Percentiles rank a stretch among this genome's conserved stretches.
Evolutionary conservation across 352 stramenopile species (phyloP).

Genomic region (Globisporangium mamillatum): DNA sequence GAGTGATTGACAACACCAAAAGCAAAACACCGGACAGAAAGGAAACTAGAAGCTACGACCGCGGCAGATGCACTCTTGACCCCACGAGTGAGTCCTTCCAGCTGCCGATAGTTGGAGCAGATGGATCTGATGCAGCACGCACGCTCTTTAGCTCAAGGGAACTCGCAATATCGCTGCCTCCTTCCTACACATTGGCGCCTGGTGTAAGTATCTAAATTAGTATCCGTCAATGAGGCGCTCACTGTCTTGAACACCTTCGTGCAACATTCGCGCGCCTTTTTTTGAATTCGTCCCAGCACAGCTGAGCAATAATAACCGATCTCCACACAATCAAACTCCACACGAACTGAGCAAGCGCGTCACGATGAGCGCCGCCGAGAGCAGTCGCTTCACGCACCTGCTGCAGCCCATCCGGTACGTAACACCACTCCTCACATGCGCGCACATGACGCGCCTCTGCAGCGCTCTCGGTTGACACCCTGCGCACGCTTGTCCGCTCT

Average conservation of each 20-base stretch:
- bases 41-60: too few species aligned
- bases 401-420: conserved; percentile 83
- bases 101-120: too few species aligned
- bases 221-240: background rate
- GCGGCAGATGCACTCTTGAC: too few species aligned
- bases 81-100: too few species aligned
- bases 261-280: conserved; percentile 3
- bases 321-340: background rate
- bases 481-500: background rate
- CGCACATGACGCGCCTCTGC: background rate
- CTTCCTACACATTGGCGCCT: too few species aligned
- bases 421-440: background rate
- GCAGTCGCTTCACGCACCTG: conserved; percentile 74
- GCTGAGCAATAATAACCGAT: background rate
- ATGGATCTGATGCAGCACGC: too few species aligned
- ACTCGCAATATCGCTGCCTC: too few species aligned
- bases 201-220: too few species aligned
- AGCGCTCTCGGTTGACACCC: background rate
- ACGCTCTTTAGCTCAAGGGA: too few species aligned
- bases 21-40: too few species aligned
- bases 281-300: background rate
- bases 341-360: background rate
- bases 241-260: background rate
- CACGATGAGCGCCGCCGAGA: conserved; percentile 6
- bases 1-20: too few species aligned